Base-by-base conservation (phyloP, 1,284 basidiomycete genomes). In the Irpex lacteus region DNA sequence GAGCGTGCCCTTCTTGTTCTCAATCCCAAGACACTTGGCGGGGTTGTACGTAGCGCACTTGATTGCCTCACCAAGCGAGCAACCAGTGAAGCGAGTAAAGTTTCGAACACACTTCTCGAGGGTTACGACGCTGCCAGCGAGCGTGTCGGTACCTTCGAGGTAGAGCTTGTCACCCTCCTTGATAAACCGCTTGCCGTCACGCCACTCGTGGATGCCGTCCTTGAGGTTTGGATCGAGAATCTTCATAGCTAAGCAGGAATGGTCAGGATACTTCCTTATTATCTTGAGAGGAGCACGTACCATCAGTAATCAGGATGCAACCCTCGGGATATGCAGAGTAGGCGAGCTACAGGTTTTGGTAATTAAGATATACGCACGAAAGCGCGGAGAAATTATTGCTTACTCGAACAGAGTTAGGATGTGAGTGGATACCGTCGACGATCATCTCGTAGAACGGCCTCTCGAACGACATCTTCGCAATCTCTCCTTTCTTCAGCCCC, bases 371-470 rank as follows among this genome's bases (percentile, higher is more conserved):
- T 53, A 4, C n/a, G 40, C 19, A n/a, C 40, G 21, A 26, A 54
- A 26, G 32, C 61, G 50, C 21, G 49, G 19, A 32, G n/a, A 52
- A 47, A n/a, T 18, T 57, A 58, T 50, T 26, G 75, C 85, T 62
- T 74, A 91, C 91, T 70, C 92, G 82, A 61, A 96, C 92, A 55
- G 92, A 93, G 76, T 95, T 94, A 3, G 95, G 94, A 75, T 96
- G 94, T 32, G 88, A 92, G 74, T 97, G 95, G 63, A 95, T 88
- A 0, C 95, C 95, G 73, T 97, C 95, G 9, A 94, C 94, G 66
- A 97, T 97, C 65, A 96, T 78, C 61, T 92, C 94, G 72, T 92
- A 97, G 77, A 87, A 95, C 18, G 94, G 94, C 65, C 92, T 80
- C 70, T 85, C 83, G 67, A 89, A 88, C n/a, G 77, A 71, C 60